A percentile compares a stretch with the other conserved stretches of the same genome.
Evolutionary conservation across 2,329 filamentous ascomycete species (phyloP).

Genomic region (Leptographium procerum): DNA sequence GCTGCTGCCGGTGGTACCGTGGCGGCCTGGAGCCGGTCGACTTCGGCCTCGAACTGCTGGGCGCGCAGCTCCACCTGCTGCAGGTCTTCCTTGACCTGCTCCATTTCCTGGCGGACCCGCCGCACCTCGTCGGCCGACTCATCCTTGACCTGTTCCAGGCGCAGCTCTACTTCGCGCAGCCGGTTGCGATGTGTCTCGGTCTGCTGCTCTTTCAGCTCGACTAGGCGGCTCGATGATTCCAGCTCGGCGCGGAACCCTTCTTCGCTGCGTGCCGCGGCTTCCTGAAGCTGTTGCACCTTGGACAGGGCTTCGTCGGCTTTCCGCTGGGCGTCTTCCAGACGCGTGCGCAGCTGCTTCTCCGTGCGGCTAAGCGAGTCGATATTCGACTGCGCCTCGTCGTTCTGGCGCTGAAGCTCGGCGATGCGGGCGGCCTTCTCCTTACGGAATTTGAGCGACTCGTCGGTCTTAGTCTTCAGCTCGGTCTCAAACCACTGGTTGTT

Average conservation of each 20-base stretch:
- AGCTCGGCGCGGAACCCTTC: slow-evolving; percentile 81
- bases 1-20: slow-evolving; percentile 23
- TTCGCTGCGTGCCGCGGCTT: slow-evolving; percentile 69
- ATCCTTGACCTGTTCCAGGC: slow-evolving; percentile 52
- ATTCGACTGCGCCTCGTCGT: slow-evolving; percentile 71
- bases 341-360: slow-evolving; percentile 68
- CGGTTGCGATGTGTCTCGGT: slow-evolving; percentile 61
- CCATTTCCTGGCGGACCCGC: slow-evolving; percentile 44
- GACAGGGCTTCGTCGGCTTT: slow-evolving; percentile 77
- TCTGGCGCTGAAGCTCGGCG: slow-evolving; percentile 74
- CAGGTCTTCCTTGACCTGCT: slow-evolving; percentile 38
- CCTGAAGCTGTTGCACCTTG: slow-evolving; percentile 76
- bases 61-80: slow-evolving; percentile 34
- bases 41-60: slow-evolving; percentile 39
- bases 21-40: slow-evolving; percentile 41
- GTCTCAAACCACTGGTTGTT: slow-evolving; percentile 90
- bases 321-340: slow-evolving; percentile 71
- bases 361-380: slow-evolving; percentile 68
- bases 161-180: slow-evolving; percentile 55
- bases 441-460: slow-evolving; percentile 78
- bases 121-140: slow-evolving; percentile 51
- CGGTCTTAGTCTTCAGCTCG: slow-evolving; percentile 81
- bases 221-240: slow-evolving; percentile 67
- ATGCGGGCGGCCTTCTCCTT: slow-evolving; percentile 92
- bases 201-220: slow-evolving; percentile 69